Base-by-base conservation (phyloP, 768 basidiomycete genomes). In the Trametopsis cervina region DNA sequence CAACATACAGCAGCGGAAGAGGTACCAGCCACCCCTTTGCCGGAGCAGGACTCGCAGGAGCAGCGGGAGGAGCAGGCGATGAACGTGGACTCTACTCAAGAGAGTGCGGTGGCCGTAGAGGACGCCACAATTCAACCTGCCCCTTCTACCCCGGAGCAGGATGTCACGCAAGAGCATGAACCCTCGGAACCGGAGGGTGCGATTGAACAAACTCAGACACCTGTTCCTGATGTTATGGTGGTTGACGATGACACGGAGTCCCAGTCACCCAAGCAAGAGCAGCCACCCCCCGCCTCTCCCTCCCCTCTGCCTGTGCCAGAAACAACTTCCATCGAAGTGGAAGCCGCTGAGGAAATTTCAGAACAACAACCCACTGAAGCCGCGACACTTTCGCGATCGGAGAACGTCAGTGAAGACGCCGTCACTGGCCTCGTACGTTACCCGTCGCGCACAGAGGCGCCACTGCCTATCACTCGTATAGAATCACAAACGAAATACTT, bases 401-500 rank as follows among this genome's bases (percentile, higher is more conserved):
- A 33, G 15, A 15, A 33, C 29, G 29, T 15, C 29, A 33, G 15
- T 33, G 15, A 15, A 33, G 29, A 33, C 29, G 15, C 15, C 9
- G 29, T 33, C 15, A 15, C 29, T 33, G 29, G 9, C 15, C 29
- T 33, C 9, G 9, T 33, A 15, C 29, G 9, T 7, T 7, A 7
- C 29, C 9, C 29, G 7, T 33, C 29, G 15, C 29, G 29, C 9
- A 33, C 15, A 7, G 29, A 33, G 15, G 29, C 53, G 7, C 41
- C 48, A 2, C 24, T 50, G 1, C 49, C 53, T 15, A 18, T 40
- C 11, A 40, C 40, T 6, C 49, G 36, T 17, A 38, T 41, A 13
- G 36, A 50, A 23, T 47, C 46, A 1, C 33, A 52, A 42, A 46
- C 49, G 10, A 41, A 54, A 27, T 52, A 52, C 36, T 18, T 46